Base-by-base conservation (phyloP, 345 rosid species). In the Rhodomyrtus tomentosa region DNA sequence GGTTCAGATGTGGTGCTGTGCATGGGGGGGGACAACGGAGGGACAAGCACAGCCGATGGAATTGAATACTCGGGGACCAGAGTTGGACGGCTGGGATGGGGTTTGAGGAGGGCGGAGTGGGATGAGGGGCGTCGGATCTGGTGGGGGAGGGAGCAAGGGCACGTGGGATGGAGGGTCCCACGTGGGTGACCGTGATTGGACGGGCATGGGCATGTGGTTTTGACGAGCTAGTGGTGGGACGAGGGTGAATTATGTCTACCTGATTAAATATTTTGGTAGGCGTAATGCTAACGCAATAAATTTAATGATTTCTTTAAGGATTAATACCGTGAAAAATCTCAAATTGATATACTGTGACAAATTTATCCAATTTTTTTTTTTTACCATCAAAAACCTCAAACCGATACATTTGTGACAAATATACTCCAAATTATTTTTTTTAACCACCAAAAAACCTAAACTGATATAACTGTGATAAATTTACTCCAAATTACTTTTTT, bases 21-120 rank as follows among this genome's bases (percentile, higher is more conserved):
- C 3, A 25, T 15, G 45, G 55, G 82, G 91, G 92, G 92, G 86
- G 89, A 89, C 95, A 92, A 45, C 7, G 86, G n/a, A 25, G 91
- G 85, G 91, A 93, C 94, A 93, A 49, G 22, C 84, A 86, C 80
- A 82, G 83, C 87, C 90, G 40, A 83, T 12, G 86, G 82, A 51
- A 84, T 86, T 89, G 86, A 89, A 85, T 29, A 53, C 74, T 81
- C 36, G 85, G 84, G 94, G 92, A 83, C 86, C 87, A 24, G 84
- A 84, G 27, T n/a, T 76, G 56, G 79, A 89, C 88, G 90, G 93
- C 25, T 32, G 48, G 56, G 87, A 91, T 87, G 42, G 18, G 72
- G 36, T 62, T 5, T 50, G 6, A 36, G 45, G 79, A 40, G 79
- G 80, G 38, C 10, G 72, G 62, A 14, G 81, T 29, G 72, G 50